phyloP scores from a whole-genome alignment of 1,139 yeast species.

The Lodderomyces metapsilosis region DNA sequence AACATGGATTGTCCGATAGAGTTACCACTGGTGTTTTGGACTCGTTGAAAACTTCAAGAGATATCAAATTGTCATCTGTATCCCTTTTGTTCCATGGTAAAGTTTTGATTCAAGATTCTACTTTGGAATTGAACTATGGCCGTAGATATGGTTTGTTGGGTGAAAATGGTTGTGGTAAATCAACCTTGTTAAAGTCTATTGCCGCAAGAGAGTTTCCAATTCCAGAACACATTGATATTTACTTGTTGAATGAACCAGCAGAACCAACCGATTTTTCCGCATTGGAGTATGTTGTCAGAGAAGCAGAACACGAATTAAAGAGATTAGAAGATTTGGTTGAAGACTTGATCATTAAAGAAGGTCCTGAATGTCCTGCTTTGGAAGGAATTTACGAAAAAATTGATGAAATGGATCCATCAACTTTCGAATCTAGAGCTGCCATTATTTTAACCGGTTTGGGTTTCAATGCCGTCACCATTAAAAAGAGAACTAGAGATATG shows the following conservation, averaged over 20 bases:
- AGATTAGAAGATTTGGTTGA: conserved; percentile 91
- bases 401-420: conserved; percentile 92
- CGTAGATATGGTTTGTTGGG: conserved; percentile 96
- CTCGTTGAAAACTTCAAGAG: conserved; percentile 87
- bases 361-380: conserved; percentile 86
- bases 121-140: conserved; percentile 91
- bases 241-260: conserved; percentile 95
- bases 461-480: conserved; percentile 76
- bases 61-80: conserved; percentile 85
- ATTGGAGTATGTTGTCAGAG: conserved; percentile 92
- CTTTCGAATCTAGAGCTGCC: conserved; percentile 97
- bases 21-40: conserved; percentile 97
- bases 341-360: conserved; percentile 83
- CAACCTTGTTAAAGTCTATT: conserved; percentile 86
- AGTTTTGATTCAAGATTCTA: conserved; percentile 89
- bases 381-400: conserved; percentile 93
- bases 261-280: conserved; percentile 91
- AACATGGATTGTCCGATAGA: conserved; percentile 92
- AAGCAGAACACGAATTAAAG: conserved; percentile 91
- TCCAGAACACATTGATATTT: conserved; percentile 88
- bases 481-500: conserved; percentile 94
- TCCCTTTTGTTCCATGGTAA: conserved; percentile 97
- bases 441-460: conserved; percentile 96
- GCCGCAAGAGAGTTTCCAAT: conserved; percentile 97
- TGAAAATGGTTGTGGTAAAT: conserved; percentile 99